Conservation (phyloP, 495 filamentous ascomycete species). For the Glutinoglossum americanum region DNA sequence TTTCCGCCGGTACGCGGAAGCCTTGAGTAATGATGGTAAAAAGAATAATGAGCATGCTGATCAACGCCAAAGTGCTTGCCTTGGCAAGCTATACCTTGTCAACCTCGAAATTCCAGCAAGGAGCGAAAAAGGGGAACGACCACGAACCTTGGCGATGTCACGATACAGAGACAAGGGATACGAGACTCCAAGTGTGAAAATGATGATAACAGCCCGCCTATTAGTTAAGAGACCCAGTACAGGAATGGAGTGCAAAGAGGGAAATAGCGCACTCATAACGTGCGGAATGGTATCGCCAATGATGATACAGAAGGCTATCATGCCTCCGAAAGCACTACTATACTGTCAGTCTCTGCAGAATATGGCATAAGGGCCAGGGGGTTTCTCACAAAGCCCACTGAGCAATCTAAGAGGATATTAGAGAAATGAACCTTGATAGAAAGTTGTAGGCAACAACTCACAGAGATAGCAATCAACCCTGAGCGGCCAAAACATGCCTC, state of each 20-base stretch:
- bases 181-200: constrained; percentile 70
- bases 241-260: constrained; percentile 44
- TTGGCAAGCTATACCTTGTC: constrained; percentile 52
- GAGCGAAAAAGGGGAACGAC: not conserved
- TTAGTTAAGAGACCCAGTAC: constrained; percentile 67
- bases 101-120: constrained; percentile 8
- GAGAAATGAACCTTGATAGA: not conserved
- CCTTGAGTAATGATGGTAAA: constrained; percentile 77
- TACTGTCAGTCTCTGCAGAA: not conserved
- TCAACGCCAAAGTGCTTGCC: constrained; percentile 73
- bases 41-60: constrained; percentile 82
- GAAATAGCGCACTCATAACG: constrained; percentile 65
- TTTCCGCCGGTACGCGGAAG: constrained; percentile 42
- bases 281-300: constrained; percentile 89
- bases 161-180: constrained; percentile 83
- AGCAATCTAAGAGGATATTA: constrained; percentile 26
- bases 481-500: constrained; percentile 77
- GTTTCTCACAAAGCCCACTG: constrained; percentile 68
- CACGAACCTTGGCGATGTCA: constrained; percentile 81
- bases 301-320: constrained; percentile 96
- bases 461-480: constrained; percentile 71
- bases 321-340: constrained; percentile 71
- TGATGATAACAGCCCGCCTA: constrained; percentile 58
- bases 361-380: not conserved
- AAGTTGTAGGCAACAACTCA: constrained; percentile 10